Base-by-base conservation (phyloP, 2,329 filamentous ascomycete genomes). In the Cytospora mali region DNA sequence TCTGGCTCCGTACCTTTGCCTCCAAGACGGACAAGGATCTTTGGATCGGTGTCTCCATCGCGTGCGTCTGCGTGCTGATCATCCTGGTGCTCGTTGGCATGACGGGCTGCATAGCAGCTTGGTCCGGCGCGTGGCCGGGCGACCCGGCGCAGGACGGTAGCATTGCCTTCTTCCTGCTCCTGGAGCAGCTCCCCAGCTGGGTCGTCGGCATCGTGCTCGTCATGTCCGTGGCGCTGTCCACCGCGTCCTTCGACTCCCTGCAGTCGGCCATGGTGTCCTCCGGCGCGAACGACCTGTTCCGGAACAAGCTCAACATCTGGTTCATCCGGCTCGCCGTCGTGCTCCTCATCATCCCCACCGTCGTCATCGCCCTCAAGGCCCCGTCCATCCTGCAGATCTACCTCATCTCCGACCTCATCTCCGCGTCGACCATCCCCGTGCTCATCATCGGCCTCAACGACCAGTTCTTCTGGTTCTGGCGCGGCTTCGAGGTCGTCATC, bases 231-330 rank as follows among this genome's bases (percentile, higher is more conserved):
- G 85, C 86, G 11, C 83, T 95, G 58, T 90, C 86, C 70, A 92
- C 89, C 3, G 88, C 91, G 0, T 87, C 91, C 0, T 94, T 95
- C 67, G 91, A 95, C 79, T 89, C 84, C 66, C 81, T 94, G 42
- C 92, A 94, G 75, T 90, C 88, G 2, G 89, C 91, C 68, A 93
- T 95, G 88, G 88, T 94, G 9, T 92, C 89, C n/a, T 90, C 89
- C 0, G 89, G 88, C 16, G 92, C 89, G 68, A 94, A 94, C 77
- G 91, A 95, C 72, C 76, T 95, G 16, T 94, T 94, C 82, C 87
- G 91, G 69, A 95, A 95, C 81, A 85, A 84, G 64, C 84, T 95
- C 61, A 88, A 87, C 70, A 84, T 93, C 67, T 91, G 90, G 85
- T 84, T 81, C 74, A 89, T 94, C 68, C 88, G 91, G 53, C 81